Conservation (phyloP, 2,329 filamentous ascomycete species). For the Hymenoscyphus scutula region DNA sequence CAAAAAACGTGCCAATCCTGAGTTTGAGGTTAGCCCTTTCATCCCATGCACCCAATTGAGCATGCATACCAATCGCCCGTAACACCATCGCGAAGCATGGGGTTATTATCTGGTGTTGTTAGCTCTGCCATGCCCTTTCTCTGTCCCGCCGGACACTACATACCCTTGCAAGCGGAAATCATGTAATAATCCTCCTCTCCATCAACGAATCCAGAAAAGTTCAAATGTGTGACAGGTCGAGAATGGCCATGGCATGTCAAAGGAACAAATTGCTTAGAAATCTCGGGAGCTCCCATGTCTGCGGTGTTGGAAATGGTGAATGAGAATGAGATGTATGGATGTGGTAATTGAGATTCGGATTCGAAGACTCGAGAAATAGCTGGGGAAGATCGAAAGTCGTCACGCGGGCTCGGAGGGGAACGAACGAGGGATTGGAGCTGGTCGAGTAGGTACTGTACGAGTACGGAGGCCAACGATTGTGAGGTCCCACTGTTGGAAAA, state of each 20-base stretch:
- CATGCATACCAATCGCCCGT: slow-evolving; percentile 80
- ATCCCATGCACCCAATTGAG: slow-evolving; percentile 3
- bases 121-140: slow-evolving; percentile 10
- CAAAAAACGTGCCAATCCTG: slow-evolving; percentile 94
- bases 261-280: slow-evolving; percentile 50
- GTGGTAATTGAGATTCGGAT: slow-evolving; percentile 8
- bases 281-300: slow-evolving; percentile 33
- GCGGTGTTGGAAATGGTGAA: not conserved
- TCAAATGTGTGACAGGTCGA: slow-evolving; percentile 69
- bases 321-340: not conserved
- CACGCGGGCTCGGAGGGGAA: not conserved
- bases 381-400: not conserved
- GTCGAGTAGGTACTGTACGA: not conserved
- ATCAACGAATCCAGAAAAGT: slow-evolving; percentile 62
- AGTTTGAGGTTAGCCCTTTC: slow-evolving; percentile 24
- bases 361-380: not conserved
- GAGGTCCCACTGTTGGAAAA: not conserved
- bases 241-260: slow-evolving; percentile 76
- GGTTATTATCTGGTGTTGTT: slow-evolving; percentile 75
- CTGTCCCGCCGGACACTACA: slow-evolving; percentile 16
- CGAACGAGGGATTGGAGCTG: not conserved
- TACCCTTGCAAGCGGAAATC: slow-evolving; percentile 71
- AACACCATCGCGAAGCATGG: slow-evolving; percentile 94
- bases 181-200: slow-evolving; percentile 67
- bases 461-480: not conserved